Conservation (phyloP, 768 basidiomycete genomes). For the Vararia minispora region DNA sequence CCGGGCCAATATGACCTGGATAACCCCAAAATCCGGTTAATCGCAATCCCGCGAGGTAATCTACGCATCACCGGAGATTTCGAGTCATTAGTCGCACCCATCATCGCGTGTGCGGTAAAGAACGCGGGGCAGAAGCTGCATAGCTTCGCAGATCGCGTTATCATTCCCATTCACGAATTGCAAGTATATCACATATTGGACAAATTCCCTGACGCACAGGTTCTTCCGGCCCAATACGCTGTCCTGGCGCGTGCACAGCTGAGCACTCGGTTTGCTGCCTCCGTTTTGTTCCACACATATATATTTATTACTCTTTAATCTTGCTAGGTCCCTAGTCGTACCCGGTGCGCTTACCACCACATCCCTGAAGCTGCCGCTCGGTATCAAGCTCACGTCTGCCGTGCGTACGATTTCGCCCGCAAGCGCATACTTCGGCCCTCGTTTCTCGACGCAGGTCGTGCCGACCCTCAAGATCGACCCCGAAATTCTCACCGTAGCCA, state of each 20-base stretch:
- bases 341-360: constrained; percentile 33
- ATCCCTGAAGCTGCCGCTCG: constrained; percentile 43
- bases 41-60: constrained; percentile 31
- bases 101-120: constrained; percentile 29
- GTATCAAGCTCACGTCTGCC: constrained; percentile 46
- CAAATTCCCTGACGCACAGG: constrained; percentile 36
- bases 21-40: constrained; percentile 36
- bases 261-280: constrained; percentile 33
- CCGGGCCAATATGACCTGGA: constrained; percentile 42
- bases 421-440: constrained; percentile 43
- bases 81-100: constrained; percentile 28
- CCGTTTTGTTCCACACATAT: background rate
- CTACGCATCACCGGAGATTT: constrained; percentile 42
- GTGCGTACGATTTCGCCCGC: constrained; percentile 50
- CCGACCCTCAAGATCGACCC: constrained; percentile 37
- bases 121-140: constrained; percentile 25
- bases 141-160: constrained; percentile 25
- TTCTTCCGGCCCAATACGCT: constrained; percentile 30
- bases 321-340: constrained; percentile 42
- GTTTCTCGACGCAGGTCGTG: constrained; percentile 42
- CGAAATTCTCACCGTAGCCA: constrained; percentile 40
- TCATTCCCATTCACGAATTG: constrained; percentile 44
- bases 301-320: background rate
- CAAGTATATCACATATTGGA: constrained; percentile 37
- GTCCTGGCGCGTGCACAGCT: constrained; percentile 40